Base-by-base conservation (phyloP, 1,139 yeast species). In the Hyphopichia buzzinii region DNA sequence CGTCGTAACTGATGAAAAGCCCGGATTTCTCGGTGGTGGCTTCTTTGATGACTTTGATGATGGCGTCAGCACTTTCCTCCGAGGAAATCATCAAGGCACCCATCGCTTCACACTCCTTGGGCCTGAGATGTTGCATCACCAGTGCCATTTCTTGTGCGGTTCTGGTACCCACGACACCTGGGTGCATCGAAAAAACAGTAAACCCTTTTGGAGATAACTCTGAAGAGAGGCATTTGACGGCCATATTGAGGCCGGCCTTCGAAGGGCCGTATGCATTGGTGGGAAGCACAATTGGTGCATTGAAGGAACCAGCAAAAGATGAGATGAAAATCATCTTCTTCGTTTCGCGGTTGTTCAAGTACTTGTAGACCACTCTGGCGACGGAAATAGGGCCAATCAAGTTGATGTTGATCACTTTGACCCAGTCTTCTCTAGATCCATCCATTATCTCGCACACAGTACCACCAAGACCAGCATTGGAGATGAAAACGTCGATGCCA, bases 141-240 rank as follows among this genome's bases (percentile, higher is more conserved):
- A 14, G 7, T 7, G 15, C 7, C 5, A 11, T 4, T 8, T 10
- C 15, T 6, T 6, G 6, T 7, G 17, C 29, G n/a, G n/a, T 36
- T 59, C 65, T 23, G 19, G 61, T 59, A 13, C 46, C 38, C 8
- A 55, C 64, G 27, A 50, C 32, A 2, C 71, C 71, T 11, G 72
- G 71, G 27, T 59, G 58, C 26, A 60, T 39, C 8, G 60, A 41
- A 8, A 59, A 36, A 17, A 59, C 52, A 8, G 39, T 51, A 42
- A 54, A 59, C 2, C 45, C 48, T 30, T 59, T 55, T 6, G 36
- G 36, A 4, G 29, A 38, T 33, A 56, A 37, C 29, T 61, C 65
- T 29, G 40, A 31, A 19, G 54, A 46, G 14, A 61, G 36, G 17
- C 40, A 43, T 23, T 46, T 52, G 10, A 48, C 49, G 5, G 51